Conservation (phyloP, 139 green algal genomes). For the Haematococcus lacustris region DNA sequence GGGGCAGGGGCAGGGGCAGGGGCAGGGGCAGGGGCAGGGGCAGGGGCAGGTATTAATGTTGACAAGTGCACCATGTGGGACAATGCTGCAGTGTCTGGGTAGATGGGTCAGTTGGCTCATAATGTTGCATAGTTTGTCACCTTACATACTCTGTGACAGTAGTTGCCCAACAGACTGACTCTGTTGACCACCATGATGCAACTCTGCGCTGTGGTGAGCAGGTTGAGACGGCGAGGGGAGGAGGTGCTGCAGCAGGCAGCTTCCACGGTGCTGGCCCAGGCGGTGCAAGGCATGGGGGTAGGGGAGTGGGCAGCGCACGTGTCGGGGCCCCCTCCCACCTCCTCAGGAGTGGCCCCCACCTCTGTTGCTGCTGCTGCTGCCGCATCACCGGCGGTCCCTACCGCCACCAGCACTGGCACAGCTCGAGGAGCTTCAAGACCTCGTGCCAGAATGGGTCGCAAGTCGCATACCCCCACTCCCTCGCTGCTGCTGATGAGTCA, state of each 20-base stretch:
- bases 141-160: not conserved
- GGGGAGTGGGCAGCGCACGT: constrained; percentile 41
- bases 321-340: not conserved
- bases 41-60: too few species aligned
- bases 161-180: not conserved
- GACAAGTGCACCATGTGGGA: too few species aligned
- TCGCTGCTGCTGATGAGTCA: constrained; percentile 5
- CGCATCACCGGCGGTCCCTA: not conserved
- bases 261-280: constrained; percentile 39
- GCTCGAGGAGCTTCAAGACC: not conserved
- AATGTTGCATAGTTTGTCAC: too few species aligned
- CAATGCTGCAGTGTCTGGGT: too few species aligned
- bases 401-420: not conserved
- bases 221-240: constrained; percentile 42
- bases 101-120: too few species aligned
- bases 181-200: not conserved
- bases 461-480: constrained; percentile 25
- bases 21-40: too few species aligned
- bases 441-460: not conserved
- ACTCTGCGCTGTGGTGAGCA: not conserved
- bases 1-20: too few species aligned
- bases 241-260: constrained; percentile 41
- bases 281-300: constrained; percentile 29
- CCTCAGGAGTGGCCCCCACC: constrained; percentile 4
- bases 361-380: constrained; percentile 17